Evolutionary conservation across 805 yeast genomes (phyloP).

Genomic region (Cyberlindnera bimundalis): DNA sequence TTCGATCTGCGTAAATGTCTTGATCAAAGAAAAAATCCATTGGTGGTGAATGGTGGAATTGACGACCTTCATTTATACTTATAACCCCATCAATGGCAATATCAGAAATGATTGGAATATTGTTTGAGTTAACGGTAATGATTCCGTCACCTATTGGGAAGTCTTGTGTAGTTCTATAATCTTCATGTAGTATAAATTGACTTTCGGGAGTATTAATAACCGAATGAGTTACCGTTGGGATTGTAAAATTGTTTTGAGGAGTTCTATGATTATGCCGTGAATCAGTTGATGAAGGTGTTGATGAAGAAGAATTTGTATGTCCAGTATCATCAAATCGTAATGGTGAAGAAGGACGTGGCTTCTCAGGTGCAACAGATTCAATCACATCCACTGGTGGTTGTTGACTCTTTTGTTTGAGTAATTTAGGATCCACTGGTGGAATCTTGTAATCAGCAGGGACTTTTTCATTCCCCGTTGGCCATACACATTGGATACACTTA

Average conservation of each 20-base stretch:
- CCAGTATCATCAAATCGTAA: not conserved
- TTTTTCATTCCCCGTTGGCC: slow-evolving; percentile 22
- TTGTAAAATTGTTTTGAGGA: no score
- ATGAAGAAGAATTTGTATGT: not conserved
- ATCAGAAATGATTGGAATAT: no score
- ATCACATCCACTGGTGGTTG: not conserved
- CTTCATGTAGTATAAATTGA: no score
- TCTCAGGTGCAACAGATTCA: not conserved
- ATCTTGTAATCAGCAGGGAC: slow-evolving; percentile 20
- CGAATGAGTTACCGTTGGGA: no score
- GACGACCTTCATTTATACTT: no score
- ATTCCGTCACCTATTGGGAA: not conserved
- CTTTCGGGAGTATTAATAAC: no score
- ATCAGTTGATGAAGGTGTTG: not conserved
- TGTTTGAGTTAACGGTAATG: no score
- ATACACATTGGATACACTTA: slow-evolving; percentile 29
- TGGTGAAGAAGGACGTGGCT: slow-evolving; percentile 5
- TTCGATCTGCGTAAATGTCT: not conserved
- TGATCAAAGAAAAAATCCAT: not conserved
- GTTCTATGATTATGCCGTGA: not conserved
- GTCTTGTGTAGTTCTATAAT: no score
- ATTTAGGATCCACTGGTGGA: slow-evolving; percentile 11
- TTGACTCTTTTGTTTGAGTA: not conserved
- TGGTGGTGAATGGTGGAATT: no score
- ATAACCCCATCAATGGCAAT: no score